phyloP scores from a whole-genome alignment of 768 basidiomycete species.

The Pleurotus eryngii region DNA sequence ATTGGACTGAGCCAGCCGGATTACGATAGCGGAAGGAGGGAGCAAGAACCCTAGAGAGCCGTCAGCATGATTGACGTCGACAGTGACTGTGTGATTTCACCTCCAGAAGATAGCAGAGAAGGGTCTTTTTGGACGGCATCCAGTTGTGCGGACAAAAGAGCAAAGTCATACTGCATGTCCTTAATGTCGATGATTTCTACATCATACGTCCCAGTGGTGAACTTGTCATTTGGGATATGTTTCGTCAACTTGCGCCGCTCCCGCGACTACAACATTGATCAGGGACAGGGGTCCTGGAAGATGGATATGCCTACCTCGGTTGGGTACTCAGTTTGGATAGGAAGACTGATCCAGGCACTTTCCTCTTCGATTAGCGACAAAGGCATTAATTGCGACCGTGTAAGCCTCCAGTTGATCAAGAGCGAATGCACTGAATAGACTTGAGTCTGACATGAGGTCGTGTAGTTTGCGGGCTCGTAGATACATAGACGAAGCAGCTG shows the following conservation, averaged over 20 bases:
- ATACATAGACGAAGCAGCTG: constrained; percentile 92
- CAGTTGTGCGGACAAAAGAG: constrained; percentile 73
- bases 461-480: constrained; percentile 81
- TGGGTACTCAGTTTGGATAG: constrained; percentile 42
- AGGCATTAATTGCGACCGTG: constrained; percentile 82
- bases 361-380: constrained; percentile 82
- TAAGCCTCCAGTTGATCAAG: constrained; percentile 79
- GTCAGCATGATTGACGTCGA: neutral
- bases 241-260: constrained; percentile 73
- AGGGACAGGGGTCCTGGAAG: constrained; percentile 14
- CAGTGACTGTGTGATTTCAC: constrained; percentile 34
- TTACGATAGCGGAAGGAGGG: constrained; percentile 63
- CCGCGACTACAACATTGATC: constrained; percentile 40
- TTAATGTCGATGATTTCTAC: constrained; percentile 75
- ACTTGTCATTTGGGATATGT: constrained; percentile 76
- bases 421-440: constrained; percentile 41
- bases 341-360: constrained; percentile 81
- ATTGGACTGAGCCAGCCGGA: constrained; percentile 74
- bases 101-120: constrained; percentile 54
- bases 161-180: constrained; percentile 78
- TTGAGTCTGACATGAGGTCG: constrained; percentile 42
- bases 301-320: constrained; percentile 40
- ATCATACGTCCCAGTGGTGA: constrained; percentile 57
- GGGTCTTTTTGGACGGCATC: constrained; percentile 71
- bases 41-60: constrained; percentile 44